Conservation (phyloP, 768 basidiomycete species). For the Coprinellus micaceus region DNA sequence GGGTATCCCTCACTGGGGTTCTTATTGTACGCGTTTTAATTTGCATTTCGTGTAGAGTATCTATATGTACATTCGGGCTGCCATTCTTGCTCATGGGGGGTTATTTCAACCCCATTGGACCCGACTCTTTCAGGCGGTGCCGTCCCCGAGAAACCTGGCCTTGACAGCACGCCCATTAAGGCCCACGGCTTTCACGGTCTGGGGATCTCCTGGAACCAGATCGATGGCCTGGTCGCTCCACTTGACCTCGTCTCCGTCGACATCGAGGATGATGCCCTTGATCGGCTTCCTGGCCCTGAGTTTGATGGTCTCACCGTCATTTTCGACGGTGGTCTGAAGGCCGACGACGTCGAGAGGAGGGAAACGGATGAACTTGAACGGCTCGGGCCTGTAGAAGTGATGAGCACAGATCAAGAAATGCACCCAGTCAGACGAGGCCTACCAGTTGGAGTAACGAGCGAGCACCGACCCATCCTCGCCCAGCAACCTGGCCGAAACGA, state of each 20-base stretch:
- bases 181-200: conserved; percentile 62
- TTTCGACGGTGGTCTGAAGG: conserved; percentile 46
- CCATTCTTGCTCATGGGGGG: too few species aligned
- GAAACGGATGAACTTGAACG: conserved; percentile 89
- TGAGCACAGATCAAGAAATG: background rate
- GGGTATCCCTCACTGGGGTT: too few species aligned
- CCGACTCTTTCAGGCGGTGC: conserved; percentile 47
- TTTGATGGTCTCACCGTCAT: conserved; percentile 56
- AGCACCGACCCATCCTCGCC: conserved; percentile 55
- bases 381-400: conserved; percentile 70
- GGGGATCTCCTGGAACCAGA: conserved; percentile 81
- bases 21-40: too few species aligned
- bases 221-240: conserved; percentile 94
- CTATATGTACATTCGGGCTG: too few species aligned
- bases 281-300: conserved; percentile 65
- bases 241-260: conserved; percentile 62
- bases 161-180: conserved; percentile 63
- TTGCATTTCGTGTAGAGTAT: too few species aligned
- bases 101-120: too few species aligned
- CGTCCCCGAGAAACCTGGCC: conserved; percentile 73
- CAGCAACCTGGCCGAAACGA: conserved; percentile 68
- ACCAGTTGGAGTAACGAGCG: conserved; percentile 76
- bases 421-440: conserved; percentile 18
- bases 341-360: conserved; percentile 57
- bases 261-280: conserved; percentile 85